phyloP scores from a whole-genome alignment of 768 basidiomycete species.

The Lanmaoa rubissima region DNA sequence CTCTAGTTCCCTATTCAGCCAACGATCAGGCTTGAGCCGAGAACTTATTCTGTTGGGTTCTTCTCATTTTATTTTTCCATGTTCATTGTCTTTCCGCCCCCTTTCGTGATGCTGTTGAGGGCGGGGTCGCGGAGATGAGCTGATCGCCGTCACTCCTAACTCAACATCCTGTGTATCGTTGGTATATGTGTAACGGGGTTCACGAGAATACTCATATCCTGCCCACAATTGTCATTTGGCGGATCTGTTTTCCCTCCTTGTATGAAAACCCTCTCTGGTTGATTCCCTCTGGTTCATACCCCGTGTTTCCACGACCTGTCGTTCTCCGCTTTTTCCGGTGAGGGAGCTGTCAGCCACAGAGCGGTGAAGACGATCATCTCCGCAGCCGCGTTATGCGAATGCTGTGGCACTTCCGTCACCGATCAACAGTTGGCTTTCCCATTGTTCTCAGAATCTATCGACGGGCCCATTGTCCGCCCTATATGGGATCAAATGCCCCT shows the following conservation, averaged over 20 bases:
- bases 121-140: conserved; percentile 25
- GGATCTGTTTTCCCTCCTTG: neutral
- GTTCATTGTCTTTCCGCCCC: conserved; percentile 2
- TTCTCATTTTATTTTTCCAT: conserved; percentile 1
- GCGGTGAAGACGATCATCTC: conserved; percentile 7
- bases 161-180: conserved; percentile 11
- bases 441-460: conserved; percentile 11
- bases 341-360: neutral
- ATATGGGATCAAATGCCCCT: conserved; percentile 14
- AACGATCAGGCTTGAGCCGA: neutral
- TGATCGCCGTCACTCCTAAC: conserved; percentile 30
- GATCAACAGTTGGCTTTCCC: conserved; percentile 3
- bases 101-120: conserved; percentile 18
- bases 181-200: conserved; percentile 14
- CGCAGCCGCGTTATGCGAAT: conserved; percentile 11
- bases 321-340: neutral
- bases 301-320: neutral
- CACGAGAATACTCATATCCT: conserved; percentile 7
- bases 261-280: conserved; percentile 1
- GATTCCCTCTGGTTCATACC: conserved; percentile 3
- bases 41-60: neutral
- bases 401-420: conserved; percentile 5
- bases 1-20: conserved; percentile 9
- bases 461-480: conserved; percentile 21
- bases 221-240: conserved; percentile 1